phyloP scores from a whole-genome alignment of 441 rosid genomes.

The Pelargonium australe region DNA sequence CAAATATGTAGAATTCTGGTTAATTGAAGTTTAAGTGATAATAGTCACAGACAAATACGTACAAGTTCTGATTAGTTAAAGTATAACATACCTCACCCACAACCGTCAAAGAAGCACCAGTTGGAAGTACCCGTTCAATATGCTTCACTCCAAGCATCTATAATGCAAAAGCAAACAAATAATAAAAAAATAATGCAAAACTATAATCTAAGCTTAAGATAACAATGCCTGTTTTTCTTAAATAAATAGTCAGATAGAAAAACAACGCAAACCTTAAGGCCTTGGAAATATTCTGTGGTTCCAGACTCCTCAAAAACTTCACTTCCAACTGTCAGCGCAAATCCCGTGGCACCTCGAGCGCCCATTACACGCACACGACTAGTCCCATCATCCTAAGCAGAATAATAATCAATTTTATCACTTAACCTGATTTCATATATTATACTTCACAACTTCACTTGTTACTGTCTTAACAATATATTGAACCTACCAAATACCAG shows the following conservation, averaged over 20 bases:
- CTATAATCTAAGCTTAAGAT: slow-evolving; percentile 13
- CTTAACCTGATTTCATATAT: slow-evolving; percentile 3
- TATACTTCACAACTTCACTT: neutral
- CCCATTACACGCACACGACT: slow-evolving; percentile 65
- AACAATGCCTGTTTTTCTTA: neutral
- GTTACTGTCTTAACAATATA: neutral
- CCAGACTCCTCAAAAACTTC: slow-evolving; percentile 97
- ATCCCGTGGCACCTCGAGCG: slow-evolving; percentile 84
- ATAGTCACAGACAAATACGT: no score
- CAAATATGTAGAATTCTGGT: neutral
- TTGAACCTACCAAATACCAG: slow-evolving; percentile 62
- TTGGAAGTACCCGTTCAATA: slow-evolving; percentile 86
- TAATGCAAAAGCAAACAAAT: slow-evolving; percentile 20
- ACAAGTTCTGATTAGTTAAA: neutral
- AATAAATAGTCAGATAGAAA: slow-evolving; percentile 6
- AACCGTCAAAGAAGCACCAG: slow-evolving; percentile 80
- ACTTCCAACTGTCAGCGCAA: slow-evolving; percentile 74
- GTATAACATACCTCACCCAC: slow-evolving; percentile 77
- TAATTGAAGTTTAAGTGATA: no score
- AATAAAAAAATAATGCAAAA: no score
- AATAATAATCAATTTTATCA: slow-evolving; percentile 9
- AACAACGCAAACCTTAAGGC: slow-evolving; percentile 68
- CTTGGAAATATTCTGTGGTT: slow-evolving; percentile 84
- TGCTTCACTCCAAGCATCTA: slow-evolving; percentile 99
- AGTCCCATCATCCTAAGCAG: slow-evolving; percentile 75